Evolutionary conservation across 768 basidiomycete species (phyloP).

Genomic region (Tulasnella sp.): DNA sequence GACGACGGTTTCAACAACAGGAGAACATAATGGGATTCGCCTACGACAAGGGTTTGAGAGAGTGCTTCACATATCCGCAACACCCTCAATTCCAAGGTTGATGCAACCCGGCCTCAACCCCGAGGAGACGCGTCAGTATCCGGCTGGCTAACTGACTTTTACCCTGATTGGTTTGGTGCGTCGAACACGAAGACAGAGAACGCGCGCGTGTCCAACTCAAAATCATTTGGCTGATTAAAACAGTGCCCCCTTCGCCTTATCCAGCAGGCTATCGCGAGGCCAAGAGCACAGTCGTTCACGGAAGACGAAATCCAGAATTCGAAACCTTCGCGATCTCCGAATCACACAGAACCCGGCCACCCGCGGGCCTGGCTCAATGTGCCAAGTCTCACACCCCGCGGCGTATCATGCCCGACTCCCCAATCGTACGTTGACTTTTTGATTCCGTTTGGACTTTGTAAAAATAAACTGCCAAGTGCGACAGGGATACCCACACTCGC

Average conservation of each 20-base stretch:
- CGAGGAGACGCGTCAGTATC: background rate
- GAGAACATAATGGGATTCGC: background rate
- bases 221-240: too few species aligned
- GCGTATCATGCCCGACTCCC: background rate
- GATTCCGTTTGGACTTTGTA: too few species aligned
- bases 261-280: background rate
- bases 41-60: background rate
- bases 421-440: background rate
- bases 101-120: background rate
- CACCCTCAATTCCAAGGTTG: too few species aligned
- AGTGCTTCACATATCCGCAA: background rate
- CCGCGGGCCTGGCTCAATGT: background rate
- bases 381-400: background rate
- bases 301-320: background rate
- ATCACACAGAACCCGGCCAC: background rate
- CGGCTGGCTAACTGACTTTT: background rate
- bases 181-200: background rate
- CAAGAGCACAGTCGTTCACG: background rate
- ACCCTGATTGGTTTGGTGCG: background rate
- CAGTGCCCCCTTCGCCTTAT: too few species aligned
- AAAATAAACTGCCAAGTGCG: too few species aligned
- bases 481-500: too few species aligned
- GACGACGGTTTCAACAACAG: background rate
- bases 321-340: background rate
- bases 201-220: background rate